phyloP scores from a whole-genome alignment of 352 stramenopile species.

The Pythium plurisporium region DNA sequence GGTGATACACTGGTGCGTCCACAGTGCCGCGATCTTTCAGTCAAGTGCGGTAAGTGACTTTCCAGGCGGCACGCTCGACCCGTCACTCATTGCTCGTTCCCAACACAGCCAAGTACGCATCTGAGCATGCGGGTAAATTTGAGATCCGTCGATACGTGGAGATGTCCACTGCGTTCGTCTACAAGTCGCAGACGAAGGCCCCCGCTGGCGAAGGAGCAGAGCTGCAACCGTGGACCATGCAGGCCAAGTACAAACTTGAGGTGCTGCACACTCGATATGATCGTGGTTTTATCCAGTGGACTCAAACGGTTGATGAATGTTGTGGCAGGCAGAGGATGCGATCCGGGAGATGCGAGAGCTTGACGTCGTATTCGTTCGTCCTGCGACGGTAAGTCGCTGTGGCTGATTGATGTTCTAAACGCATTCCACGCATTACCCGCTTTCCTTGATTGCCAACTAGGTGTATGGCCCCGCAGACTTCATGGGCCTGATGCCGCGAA shows the following conservation, averaged over 20 bases:
- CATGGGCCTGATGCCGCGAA: conserved; percentile 78
- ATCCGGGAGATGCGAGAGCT: conserved; percentile 55
- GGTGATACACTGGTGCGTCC: not conserved
- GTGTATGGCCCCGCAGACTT: conserved; percentile 79
- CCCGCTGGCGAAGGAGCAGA: conserved; percentile 56
- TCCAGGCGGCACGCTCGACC: not conserved
- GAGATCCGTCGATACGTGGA: conserved; percentile 79
- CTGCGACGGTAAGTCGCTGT: conserved; percentile 44
- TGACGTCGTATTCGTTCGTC: conserved; percentile 70
- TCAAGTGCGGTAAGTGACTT: conserved; percentile 70
- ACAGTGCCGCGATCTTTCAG: conserved; percentile 71
- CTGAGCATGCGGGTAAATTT: conserved; percentile 58
- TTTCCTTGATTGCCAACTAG: conserved; percentile 19
- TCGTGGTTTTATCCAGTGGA: not conserved
- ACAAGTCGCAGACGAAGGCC: conserved; percentile 79
- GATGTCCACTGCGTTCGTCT: conserved; percentile 86
- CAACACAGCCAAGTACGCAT: conserved; percentile 23
- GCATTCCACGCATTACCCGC: not conserved
- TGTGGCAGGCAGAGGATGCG: conserved; percentile 49
- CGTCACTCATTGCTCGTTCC: not conserved
- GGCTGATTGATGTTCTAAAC: not conserved
- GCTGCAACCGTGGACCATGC: conserved; percentile 76
- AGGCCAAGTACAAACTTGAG: conserved; percentile 86
- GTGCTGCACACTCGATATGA: conserved; percentile 1
- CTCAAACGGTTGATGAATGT: not conserved